Conservation (phyloP, 306 rosid genomes). For the Glycine soja region DNA sequence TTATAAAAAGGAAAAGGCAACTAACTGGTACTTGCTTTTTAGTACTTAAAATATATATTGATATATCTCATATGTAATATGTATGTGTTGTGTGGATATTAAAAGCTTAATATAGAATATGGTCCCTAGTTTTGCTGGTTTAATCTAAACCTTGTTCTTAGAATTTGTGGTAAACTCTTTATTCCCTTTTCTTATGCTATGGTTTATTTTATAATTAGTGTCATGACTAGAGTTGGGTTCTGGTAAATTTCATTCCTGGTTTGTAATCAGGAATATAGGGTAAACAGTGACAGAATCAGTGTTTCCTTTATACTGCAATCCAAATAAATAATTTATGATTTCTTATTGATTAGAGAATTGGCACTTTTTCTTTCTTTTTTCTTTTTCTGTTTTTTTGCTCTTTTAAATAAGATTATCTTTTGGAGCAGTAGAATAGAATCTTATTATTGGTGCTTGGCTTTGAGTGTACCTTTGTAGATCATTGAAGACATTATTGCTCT, state of each 20-base stretch:
- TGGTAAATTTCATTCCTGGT: conserved; percentile 42
- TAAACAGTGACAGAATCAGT: conserved; percentile 5
- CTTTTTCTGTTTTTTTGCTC: background rate
- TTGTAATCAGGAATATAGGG: conserved; percentile 11
- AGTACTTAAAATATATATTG: conserved; percentile 29
- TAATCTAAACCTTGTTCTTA: conserved; percentile 29
- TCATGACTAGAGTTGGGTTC: conserved; percentile 5
- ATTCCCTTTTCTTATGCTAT: conserved; percentile 9
- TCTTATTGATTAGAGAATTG: background rate
- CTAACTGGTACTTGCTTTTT: conserved; percentile 34
- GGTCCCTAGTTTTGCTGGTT: conserved; percentile 40
- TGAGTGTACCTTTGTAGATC: conserved; percentile 27
- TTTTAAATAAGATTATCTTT: conserved; percentile 19
- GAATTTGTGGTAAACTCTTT: conserved; percentile 37
- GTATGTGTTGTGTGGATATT: background rate
- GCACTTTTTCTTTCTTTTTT: background rate
- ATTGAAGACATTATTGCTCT: conserved; percentile 26
- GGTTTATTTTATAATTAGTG: conserved; percentile 16
- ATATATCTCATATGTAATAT: background rate
- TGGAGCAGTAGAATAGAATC: conserved; percentile 35
- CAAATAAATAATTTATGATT: conserved; percentile 17
- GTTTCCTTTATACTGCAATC: conserved; percentile 9
- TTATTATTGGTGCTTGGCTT: conserved; percentile 25
- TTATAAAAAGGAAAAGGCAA: conserved; percentile 33
- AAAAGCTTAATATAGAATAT: conserved; percentile 38